Percentiles rank a stretch among this genome's conserved stretches.
These are phyloP conservation scores for Didymella glomerata DNA, from an alignment of 2,329 filamentous ascomycete species.

Conservation along the genomic window DNA sequence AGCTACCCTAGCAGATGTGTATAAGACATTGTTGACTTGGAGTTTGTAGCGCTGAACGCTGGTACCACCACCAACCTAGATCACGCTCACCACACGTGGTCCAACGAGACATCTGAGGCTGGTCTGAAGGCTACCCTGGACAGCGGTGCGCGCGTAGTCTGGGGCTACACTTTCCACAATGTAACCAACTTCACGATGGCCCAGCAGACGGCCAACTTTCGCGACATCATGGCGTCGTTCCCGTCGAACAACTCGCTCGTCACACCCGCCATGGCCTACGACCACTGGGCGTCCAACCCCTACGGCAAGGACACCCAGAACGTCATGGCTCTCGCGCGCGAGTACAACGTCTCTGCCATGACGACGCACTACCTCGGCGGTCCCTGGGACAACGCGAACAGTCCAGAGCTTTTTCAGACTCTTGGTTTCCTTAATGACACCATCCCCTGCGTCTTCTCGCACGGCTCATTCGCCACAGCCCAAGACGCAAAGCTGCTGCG, in stretches of 20 bases:
- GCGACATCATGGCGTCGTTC: conserved; percentile 16
- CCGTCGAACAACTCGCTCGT: conserved; percentile 15
- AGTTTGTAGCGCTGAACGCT: conserved; percentile 52
- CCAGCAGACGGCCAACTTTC: conserved; percentile 23
- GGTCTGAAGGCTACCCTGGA: conserved; percentile 59
- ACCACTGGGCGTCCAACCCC: conserved; percentile 22
- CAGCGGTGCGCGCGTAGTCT: conserved; percentile 52
- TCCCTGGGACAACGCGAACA: conserved; percentile 3
- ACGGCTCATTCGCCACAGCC: conserved; percentile 58
- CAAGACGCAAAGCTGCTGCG: conserved; percentile 56
- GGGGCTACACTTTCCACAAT: conserved; percentile 56
- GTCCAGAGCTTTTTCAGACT: conserved; percentile 32
- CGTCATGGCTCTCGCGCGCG: conserved; percentile 11
- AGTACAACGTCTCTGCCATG: conserved; percentile 48
- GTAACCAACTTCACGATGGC: conserved; percentile 25
- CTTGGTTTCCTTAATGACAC: conserved; percentile 52
- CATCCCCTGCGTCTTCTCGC: conserved; percentile 63
- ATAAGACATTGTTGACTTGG: not conserved
- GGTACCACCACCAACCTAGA: conserved; percentile 62
- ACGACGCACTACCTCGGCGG: conserved; percentile 50
- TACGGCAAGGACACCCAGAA: conserved; percentile 10
- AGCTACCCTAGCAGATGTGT: not conserved
- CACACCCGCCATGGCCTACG: conserved; percentile 23
- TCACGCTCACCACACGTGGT: conserved; percentile 51
- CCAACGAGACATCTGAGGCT: conserved; percentile 53